Percentiles rank a stretch among this genome's conserved stretches.
Conservation (phyloP, 2,329 filamentous ascomycete species). For the Colletotrichum ledebouriae region DNA sequence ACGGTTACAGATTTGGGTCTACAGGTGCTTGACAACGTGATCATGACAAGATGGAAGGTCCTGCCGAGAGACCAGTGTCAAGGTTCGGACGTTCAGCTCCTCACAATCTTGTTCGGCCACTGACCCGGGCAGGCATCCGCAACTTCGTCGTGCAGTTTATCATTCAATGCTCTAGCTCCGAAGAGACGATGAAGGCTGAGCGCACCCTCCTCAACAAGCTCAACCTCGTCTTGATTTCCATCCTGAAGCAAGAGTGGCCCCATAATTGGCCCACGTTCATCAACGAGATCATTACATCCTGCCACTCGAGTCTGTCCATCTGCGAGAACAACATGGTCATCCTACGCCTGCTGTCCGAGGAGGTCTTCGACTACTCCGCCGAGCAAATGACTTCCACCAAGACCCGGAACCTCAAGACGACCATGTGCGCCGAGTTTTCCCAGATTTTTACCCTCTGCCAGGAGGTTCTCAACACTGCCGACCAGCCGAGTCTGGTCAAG, state of each 20-base stretch:
- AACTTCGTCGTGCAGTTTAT: slow-evolving; percentile 99
- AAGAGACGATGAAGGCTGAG: slow-evolving; percentile 87
- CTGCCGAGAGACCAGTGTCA: slow-evolving; percentile 95
- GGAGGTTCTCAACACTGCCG: slow-evolving; percentile 91
- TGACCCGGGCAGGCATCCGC: slow-evolving; percentile 79
- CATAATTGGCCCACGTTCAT: slow-evolving; percentile 99
- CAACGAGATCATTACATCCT: slow-evolving; percentile 98
- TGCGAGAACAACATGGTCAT: slow-evolving; percentile 99
- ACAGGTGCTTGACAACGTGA: slow-evolving; percentile 97
- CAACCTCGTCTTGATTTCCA: slow-evolving; percentile 95
- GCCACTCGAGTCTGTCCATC: slow-evolving; percentile 93
- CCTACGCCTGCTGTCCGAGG: slow-evolving; percentile 92
- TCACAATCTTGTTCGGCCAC: slow-evolving; percentile 7
- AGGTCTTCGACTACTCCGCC: slow-evolving; percentile 98
- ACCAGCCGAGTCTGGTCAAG: slow-evolving; percentile 89
- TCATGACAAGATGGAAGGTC: slow-evolving; percentile 99
- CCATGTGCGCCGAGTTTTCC: slow-evolving; percentile 99
- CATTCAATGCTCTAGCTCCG: slow-evolving; percentile 90
- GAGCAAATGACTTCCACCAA: slow-evolving; percentile 99
- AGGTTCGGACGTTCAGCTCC: slow-evolving; percentile 60
- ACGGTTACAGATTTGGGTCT: slow-evolving; percentile 80
- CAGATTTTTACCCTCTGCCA: slow-evolving; percentile 98
- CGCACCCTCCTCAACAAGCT: slow-evolving; percentile 97
- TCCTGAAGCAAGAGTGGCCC: slow-evolving; percentile 99
- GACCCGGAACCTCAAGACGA: slow-evolving; percentile 95